A percentile compares a stretch with the other conserved stretches of the same genome.
Evolutionary conservation across 2,329 filamentous ascomycete genomes (phyloP).

Genomic region (Trichoderma sp.): DNA sequence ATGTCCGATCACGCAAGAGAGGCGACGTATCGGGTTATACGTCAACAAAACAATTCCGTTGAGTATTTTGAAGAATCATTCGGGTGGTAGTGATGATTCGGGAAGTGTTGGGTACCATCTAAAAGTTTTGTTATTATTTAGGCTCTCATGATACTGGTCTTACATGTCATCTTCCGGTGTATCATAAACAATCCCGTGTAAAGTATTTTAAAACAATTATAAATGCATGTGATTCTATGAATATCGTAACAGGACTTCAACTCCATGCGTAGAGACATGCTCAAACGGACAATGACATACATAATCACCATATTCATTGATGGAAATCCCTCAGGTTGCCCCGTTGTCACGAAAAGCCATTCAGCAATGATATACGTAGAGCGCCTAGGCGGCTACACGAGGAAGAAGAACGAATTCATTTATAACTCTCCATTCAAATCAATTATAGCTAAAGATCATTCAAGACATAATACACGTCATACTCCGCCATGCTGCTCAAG

Average conservation of each 20-base stretch:
- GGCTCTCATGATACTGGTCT: background rate
- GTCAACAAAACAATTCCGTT: background rate
- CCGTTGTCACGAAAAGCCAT: background rate
- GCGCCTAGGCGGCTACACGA: background rate
- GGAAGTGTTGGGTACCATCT: no score
- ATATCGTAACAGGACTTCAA: background rate
- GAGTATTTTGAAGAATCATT: slow-evolving; percentile 15
- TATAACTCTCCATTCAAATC: background rate
- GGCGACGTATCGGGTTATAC: background rate
- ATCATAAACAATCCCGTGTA: background rate
- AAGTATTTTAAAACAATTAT: background rate
- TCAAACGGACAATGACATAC: no score
- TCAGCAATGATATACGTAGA: background rate
- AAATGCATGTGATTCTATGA: background rate
- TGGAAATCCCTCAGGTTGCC: no score
- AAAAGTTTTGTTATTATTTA: background rate
- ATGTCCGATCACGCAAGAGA: background rate
- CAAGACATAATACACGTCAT: background rate
- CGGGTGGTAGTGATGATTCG: background rate
- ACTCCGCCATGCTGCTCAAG: background rate
- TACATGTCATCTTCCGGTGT: background rate
- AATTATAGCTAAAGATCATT: background rate
- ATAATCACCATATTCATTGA: no score
- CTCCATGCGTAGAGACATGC: no score
- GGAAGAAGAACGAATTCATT: background rate